phyloP scores from a whole-genome alignment of 805 yeast genomes.

The Clavispora vitiphila region DNA sequence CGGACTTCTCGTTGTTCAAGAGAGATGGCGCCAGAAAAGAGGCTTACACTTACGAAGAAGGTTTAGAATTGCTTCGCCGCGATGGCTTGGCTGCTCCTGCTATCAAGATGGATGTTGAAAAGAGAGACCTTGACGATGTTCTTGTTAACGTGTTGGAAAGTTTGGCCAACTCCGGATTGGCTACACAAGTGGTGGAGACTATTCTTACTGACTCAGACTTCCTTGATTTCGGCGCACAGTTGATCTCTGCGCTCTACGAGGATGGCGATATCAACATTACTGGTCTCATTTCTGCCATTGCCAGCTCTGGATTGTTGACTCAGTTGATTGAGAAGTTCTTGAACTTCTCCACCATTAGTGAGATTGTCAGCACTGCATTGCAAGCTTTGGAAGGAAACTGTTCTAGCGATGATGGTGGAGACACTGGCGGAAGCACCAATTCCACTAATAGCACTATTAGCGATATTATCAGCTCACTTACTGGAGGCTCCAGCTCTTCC shows the following conservation, averaged over 20 bases:
- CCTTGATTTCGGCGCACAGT: conserved; percentile 32
- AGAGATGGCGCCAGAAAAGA: conserved; percentile 1
- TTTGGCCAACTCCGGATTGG: conserved; percentile 39
- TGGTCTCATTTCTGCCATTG: conserved; percentile 27
- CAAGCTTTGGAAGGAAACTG: conserved; percentile 33
- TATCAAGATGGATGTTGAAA: conserved; percentile 4
- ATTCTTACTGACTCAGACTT: conserved; percentile 34
- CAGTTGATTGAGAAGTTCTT: conserved; percentile 31
- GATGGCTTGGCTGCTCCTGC: conserved; percentile 10
- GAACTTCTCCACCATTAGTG: conserved; percentile 27
- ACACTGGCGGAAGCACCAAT: neutral
- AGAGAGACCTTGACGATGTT: conserved; percentile 23
- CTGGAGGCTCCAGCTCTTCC: neutral
- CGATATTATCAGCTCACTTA: neutral
- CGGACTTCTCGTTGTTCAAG: no score
- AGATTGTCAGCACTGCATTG: conserved; percentile 32
- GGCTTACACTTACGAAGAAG: conserved; percentile 10
- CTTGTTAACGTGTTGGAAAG: conserved; percentile 35
- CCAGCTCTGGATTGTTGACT: conserved; percentile 28
- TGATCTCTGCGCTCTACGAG: conserved; percentile 26
- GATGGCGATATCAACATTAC: conserved; percentile 25
- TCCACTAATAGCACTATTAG: neutral
- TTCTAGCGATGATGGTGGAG: neutral
- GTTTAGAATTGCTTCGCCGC: conserved; percentile 10
- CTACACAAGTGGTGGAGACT: conserved; percentile 32